Percentiles rank a stretch among this genome's conserved stretches.
Conservation (phyloP, 495 filamentous ascomycete genomes). For the Cercophora newfieldiana region DNA sequence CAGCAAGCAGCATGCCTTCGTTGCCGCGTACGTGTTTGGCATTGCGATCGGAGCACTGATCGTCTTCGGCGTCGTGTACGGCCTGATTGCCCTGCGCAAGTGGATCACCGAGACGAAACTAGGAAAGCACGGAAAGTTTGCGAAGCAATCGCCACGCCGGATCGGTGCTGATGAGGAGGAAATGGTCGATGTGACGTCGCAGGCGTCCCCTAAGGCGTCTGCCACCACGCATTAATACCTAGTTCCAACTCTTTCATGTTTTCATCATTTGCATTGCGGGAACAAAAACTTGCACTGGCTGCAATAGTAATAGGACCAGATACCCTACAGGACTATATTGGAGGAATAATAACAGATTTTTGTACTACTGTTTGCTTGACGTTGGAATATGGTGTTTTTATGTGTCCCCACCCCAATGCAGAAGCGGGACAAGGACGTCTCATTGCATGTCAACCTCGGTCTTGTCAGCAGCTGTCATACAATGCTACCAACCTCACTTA, state of each 20-base stretch:
- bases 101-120: conserved; percentile 56
- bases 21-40: conserved; percentile 60
- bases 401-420: neutral
- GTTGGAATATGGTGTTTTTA: neutral
- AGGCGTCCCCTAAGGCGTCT: neutral
- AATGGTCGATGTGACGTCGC: neutral
- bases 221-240: neutral
- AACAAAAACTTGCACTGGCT: neutral
- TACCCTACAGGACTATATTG: neutral
- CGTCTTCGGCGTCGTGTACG: conserved; percentile 58
- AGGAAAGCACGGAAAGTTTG: conserved; percentile 48
- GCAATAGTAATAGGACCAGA: neutral
- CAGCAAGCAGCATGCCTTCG: conserved; percentile 37
- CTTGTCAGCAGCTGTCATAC: neutral
- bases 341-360: neutral
- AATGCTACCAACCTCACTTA: neutral
- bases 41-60: conserved; percentile 65
- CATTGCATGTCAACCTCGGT: neutral
- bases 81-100: conserved; percentile 47
- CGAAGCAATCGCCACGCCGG: neutral
- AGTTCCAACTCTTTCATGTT: neutral
- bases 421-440: neutral
- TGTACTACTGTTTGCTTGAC: neutral
- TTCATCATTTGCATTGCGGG: neutral
- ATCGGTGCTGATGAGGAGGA: neutral